These are phyloP conservation scores for Mucor irregularis DNA, from an alignment of 371 early-diverging fungal species.

Conservation along the genomic window DNA sequence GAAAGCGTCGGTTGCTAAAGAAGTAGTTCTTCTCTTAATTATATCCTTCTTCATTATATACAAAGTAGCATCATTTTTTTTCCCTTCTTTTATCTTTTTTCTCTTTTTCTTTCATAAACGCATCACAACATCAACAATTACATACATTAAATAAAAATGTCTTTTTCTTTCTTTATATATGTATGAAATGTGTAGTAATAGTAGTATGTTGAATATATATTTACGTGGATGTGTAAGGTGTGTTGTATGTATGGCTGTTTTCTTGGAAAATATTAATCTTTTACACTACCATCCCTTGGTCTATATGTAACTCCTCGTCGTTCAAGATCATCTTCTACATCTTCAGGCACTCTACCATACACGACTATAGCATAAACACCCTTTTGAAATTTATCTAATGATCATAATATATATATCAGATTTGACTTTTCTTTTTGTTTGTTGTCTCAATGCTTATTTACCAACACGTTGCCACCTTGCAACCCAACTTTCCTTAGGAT, in stretches of 20 bases:
- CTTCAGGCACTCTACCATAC: constrained; percentile 86
- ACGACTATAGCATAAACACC: constrained; percentile 94
- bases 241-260: too few species aligned
- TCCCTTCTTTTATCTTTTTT: not conserved
- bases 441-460: constrained; percentile 17
- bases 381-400: constrained; percentile 71
- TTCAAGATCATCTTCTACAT: constrained; percentile 79
- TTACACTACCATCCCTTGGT: constrained; percentile 81
- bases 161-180: not conserved
- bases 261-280: constrained; percentile 49
- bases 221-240: too few species aligned
- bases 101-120: not conserved
- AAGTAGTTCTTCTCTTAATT: not conserved
- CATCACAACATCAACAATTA: not conserved
- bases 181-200: too few species aligned
- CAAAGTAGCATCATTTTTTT: too few species aligned
- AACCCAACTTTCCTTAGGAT: constrained; percentile 86
- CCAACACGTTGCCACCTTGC: constrained; percentile 85
- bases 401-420: not conserved
- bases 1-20: constrained; percentile 25
- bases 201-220: too few species aligned
- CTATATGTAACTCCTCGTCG: constrained; percentile 80
- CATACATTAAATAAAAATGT: not conserved
- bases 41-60: not conserved
- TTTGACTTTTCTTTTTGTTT: not conserved